Base-by-base conservation (phyloP, 129 eudicot genomes). In the Lactuca sativa region DNA sequence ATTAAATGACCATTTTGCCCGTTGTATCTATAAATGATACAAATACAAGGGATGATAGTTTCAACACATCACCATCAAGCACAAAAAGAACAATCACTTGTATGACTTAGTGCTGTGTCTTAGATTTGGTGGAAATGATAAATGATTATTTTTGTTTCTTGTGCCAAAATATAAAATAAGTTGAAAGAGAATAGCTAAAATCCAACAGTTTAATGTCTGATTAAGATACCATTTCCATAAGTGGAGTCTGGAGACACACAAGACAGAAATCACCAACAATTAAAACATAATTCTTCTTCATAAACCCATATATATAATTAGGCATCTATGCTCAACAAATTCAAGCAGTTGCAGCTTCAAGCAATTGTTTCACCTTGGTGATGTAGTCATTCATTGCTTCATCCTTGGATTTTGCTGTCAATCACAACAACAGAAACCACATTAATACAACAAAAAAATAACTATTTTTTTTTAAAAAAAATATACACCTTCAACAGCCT, bases 361-460 rank as follows among this genome's bases (percentile, higher is more conserved):
- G 78, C 87, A 95, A 72, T 78, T 90, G 97, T 69, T 90, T 95
- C 79, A 85, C 97, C 89, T 90, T 95, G 59, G 96, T 95, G 90
- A 95, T 90, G 75, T 90, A 95, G 64, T 95, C 97, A 71, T 53
- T 72, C 99, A 85, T 95, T 4, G 99, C 97, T 51, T 83, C 96
- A 43, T 95, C 99, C 78, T 80, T 60, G 66, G 91, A 56, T 87
- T 87, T 88, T 66, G 87, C 97, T 91, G 86, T 59, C 51, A 62
- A 12, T 15, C 12, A 15, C 57, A 47, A 33, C 9, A 6, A 62
- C 3, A 15, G 38, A 25, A 51, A 17, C 53, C 36, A 74, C 13
- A 74, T 63, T 6, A 59, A 49, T 21, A 49, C 71, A 52, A 70
- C 6, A 70, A 21, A 13, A 17, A 18, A 0, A 6, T 36, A 4